Evolutionary conservation across 805 yeast genomes (phyloP).

Genomic region (Priceomyces medius): DNA sequence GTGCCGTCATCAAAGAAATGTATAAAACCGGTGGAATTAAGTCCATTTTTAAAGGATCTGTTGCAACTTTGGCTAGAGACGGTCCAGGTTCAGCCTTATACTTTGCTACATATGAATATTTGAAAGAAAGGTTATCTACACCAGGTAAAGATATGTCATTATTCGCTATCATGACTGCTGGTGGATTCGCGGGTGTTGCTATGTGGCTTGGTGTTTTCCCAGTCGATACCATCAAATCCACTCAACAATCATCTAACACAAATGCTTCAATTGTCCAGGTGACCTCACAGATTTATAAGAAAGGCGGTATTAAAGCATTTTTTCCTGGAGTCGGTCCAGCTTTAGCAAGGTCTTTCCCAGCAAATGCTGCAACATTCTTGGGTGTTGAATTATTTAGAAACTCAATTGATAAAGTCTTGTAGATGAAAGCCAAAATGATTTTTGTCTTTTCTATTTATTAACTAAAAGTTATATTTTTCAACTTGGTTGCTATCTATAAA

Average conservation of each 20-base stretch:
- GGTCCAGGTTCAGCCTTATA: constrained; percentile 97
- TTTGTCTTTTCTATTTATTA: no score
- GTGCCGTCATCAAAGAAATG: constrained; percentile 63
- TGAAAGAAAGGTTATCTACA: constrained; percentile 61
- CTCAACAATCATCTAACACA: constrained; percentile 65
- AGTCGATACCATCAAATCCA: constrained; percentile 87
- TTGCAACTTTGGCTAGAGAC: constrained; percentile 91
- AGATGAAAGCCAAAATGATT: no score
- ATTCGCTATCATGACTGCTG: constrained; percentile 78
- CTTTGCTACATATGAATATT: constrained; percentile 88
- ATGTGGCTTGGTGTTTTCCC: constrained; percentile 99
- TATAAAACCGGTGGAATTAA: constrained; percentile 77
- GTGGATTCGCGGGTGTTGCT: constrained; percentile 93
- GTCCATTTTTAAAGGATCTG: constrained; percentile 87
- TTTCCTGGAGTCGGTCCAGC: constrained; percentile 99
- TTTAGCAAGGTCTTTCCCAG: constrained; percentile 90
- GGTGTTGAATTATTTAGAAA: constrained; percentile 84
- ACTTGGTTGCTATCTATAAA: no score
- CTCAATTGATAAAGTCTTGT: constrained; percentile 36
- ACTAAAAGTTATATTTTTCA: no score
- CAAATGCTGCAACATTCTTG: constrained; percentile 97
- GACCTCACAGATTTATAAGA: constrained; percentile 63
- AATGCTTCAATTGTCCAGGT: constrained; percentile 60
- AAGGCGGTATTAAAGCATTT: constrained; percentile 85
- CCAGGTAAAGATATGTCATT: constrained; percentile 63